phyloP scores from a whole-genome alignment of 1,139 yeast genomes.

The Saccharomyces hybrid region DNA sequence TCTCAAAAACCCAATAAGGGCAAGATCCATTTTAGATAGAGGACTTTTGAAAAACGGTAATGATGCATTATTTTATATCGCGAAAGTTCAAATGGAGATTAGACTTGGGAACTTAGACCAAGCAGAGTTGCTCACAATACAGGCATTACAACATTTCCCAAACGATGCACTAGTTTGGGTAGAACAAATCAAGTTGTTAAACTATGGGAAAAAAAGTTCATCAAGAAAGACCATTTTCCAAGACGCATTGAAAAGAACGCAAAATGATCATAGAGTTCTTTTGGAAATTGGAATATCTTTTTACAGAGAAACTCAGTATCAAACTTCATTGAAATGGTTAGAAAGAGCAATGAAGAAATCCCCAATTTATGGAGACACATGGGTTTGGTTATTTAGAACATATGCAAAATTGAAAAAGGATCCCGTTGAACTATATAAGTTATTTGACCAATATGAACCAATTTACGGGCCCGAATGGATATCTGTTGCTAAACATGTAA shows the following conservation, averaged over 20 bases:
- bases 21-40: slow-evolving; percentile 67
- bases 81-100: slow-evolving; percentile 53
- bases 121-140: slow-evolving; percentile 49
- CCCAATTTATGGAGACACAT: slow-evolving; percentile 59
- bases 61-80: slow-evolving; percentile 44
- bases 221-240: slow-evolving; percentile 56
- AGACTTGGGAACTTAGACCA: slow-evolving; percentile 43
- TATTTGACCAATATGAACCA: slow-evolving; percentile 43
- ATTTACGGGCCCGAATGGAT: slow-evolving; percentile 57
- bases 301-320: slow-evolving; percentile 58
- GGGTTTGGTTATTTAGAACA: slow-evolving; percentile 62
- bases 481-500: slow-evolving; percentile 35
- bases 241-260: slow-evolving; percentile 65
- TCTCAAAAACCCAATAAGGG: slow-evolving; percentile 43
- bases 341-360: slow-evolving; percentile 56
- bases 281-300: slow-evolving; percentile 60
- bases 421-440: slow-evolving; percentile 29
- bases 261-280: slow-evolving; percentile 53
- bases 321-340: slow-evolving; percentile 69
- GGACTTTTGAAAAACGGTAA: slow-evolving; percentile 51
- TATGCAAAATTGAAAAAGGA: slow-evolving; percentile 30
- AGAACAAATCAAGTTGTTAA: slow-evolving; percentile 41
- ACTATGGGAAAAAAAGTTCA: slow-evolving; percentile 40
- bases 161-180: slow-evolving; percentile 57
- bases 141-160: slow-evolving; percentile 57